Evolutionary conservation across 805 yeast genomes (phyloP).

Genomic region (Schwanniomyces pseudopolymorphus): DNA sequence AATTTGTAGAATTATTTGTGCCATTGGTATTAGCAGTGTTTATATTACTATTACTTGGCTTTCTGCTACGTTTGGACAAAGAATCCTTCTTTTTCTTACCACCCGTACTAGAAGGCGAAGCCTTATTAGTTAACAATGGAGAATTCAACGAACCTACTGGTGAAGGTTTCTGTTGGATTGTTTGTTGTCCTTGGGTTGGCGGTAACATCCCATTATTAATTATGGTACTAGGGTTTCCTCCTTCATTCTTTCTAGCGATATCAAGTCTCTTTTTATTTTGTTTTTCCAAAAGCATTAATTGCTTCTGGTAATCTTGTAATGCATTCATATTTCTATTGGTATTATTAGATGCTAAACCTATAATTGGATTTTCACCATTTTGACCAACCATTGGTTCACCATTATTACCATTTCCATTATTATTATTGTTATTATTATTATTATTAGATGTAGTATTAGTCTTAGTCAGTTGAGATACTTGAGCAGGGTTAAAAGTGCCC

Average conservation of each 20-base stretch:
- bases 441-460: constrained; percentile 5
- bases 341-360: not conserved
- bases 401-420: not conserved
- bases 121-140: constrained; percentile 33
- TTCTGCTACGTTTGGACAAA: constrained; percentile 30
- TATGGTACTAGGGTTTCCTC: constrained; percentile 12
- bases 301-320: constrained; percentile 79
- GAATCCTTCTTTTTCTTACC: constrained; percentile 33
- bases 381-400: not conserved
- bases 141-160: constrained; percentile 30
- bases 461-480: constrained; percentile 10
- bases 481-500: constrained; percentile 3
- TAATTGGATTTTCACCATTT: not conserved
- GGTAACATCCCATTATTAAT: constrained; percentile 22
- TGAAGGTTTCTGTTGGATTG: constrained; percentile 15
- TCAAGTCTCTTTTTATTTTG: constrained; percentile 71
- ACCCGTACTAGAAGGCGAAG: constrained; percentile 27
- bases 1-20: constrained; percentile 15
- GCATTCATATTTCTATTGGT: constrained; percentile 48
- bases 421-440: not conserved
- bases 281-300: constrained; percentile 68
- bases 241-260: constrained; percentile 43
- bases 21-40: constrained; percentile 9
- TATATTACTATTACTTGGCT: constrained; percentile 19
- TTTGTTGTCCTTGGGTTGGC: constrained; percentile 15